Percentiles rank a stretch among this genome's conserved stretches.
These are phyloP conservation scores for Fusarium circinatum DNA, from an alignment of 2,329 filamentous ascomycete species.

Conservation along the genomic window DNA sequence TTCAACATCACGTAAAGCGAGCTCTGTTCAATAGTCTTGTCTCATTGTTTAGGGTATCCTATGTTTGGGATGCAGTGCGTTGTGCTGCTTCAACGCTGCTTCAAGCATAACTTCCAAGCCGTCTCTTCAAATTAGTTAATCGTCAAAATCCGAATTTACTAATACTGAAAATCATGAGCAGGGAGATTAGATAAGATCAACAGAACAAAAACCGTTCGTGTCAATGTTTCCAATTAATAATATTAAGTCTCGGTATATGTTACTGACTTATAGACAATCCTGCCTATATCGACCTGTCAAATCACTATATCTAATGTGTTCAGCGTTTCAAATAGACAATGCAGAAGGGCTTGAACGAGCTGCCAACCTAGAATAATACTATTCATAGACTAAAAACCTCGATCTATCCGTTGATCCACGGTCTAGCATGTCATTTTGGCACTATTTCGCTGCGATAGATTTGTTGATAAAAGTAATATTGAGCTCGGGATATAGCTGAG, in stretches of 20 bases:
- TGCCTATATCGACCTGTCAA: slow-evolving; percentile 14
- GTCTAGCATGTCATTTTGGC: not conserved
- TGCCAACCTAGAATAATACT: not conserved
- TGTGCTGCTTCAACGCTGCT: not conserved
- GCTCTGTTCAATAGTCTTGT: not conserved
- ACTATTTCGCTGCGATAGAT: not conserved
- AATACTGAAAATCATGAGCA: not conserved
- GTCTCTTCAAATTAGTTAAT: not conserved
- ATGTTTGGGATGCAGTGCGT: not conserved
- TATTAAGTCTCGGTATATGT: not conserved
- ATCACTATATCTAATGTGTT: not conserved
- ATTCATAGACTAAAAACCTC: not conserved
- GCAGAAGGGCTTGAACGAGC: not conserved
- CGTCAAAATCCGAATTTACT: not conserved
- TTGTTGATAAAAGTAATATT: slow-evolving; percentile 11
- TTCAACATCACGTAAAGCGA: slow-evolving; percentile 2
- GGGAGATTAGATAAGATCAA: not conserved
- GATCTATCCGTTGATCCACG: slow-evolving; percentile 6
- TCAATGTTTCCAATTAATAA: not conserved
- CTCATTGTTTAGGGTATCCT: slow-evolving; percentile 9
- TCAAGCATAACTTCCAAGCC: not conserved
- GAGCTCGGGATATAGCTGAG: slow-evolving; percentile 13
- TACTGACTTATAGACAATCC: not conserved
- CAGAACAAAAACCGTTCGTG: not conserved
- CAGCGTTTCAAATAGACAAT: slow-evolving; percentile 13